Conservation (phyloP, 31 red algal species). For the Asparagopsis taxiformis region DNA sequence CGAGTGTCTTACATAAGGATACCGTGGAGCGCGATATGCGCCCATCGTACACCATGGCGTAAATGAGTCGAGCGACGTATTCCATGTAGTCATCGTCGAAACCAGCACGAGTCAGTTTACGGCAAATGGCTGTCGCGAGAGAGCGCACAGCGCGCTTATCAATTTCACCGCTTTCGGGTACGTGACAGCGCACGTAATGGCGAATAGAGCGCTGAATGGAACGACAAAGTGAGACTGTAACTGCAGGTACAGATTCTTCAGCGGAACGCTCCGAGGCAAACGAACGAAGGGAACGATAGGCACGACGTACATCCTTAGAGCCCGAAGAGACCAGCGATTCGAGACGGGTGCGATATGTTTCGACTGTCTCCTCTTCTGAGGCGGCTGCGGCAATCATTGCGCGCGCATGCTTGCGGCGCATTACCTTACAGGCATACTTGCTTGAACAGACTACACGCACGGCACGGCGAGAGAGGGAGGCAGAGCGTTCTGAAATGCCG, state of each 20-base stretch:
- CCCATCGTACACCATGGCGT: slow-evolving; percentile 4
- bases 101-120: slow-evolving; percentile 4
- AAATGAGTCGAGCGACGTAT: neutral
- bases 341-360: neutral
- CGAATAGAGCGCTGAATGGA: slow-evolving; percentile 7
- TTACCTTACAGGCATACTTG: neutral
- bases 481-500: neutral
- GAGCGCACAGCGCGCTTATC: slow-evolving; percentile 3
- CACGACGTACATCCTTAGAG: neutral
- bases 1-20: neutral
- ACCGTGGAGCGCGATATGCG: neutral
- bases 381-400: neutral
- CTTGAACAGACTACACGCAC: neutral
- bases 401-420: neutral
- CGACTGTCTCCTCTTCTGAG: neutral
- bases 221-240: neutral
- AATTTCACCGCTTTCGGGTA: neutral
- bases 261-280: neutral
- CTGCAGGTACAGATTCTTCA: neutral
- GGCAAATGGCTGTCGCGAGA: neutral
- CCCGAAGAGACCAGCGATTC: neutral
- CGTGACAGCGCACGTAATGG: slow-evolving; percentile 7
- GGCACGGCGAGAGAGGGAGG: neutral
- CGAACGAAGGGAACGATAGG: neutral
- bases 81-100: neutral